Base-by-base conservation (phyloP, 306 rosid species). In the Astragalus glycyphyllos region DNA sequence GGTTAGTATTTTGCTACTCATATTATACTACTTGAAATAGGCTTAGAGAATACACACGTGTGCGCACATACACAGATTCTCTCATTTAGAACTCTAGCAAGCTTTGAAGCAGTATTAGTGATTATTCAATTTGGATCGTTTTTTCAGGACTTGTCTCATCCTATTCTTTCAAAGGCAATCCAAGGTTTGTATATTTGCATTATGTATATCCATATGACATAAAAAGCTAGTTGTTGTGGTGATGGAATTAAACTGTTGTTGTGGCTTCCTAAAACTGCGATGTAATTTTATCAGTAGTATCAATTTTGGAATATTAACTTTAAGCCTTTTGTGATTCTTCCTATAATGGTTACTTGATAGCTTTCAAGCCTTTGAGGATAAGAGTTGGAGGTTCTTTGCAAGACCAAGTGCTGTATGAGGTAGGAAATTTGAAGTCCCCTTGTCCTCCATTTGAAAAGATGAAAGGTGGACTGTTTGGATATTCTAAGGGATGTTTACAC, bases 351-450 rank as follows among this genome's bases (percentile, higher is more conserved):
- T 78, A 46, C 72, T 70, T 79, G 86, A 62, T 85, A 94, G 99
- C 96, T 70, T 78, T 94, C 81, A 73, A 84, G 82, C 97, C 82
- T 65, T 82, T 94, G 86, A 91, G 97, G 86, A 84, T 94, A 83
- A 86, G 99, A 85, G 57, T 91, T 45, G 99, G 99, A 73, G 99
- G 99, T 49, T 89, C 99, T 56, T 80, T 94, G 85, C 96, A 94
- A 91, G 97, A 94, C 70, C 96, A 72, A 77, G 92, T 94, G 58
- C 37, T 89, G 84, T 94, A 94, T 63, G 88, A 86, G 62, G 77
- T 82, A 64, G 97, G 86, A 79, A 78, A 56, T 72, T 80, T 89
- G 82, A 80, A 84, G 77, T 69, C 55, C 65, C 87, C 92, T 53
- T 94, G 99, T 78, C 95, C 74, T 77, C 90, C 85, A 40, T 94